phyloP scores from a whole-genome alignment of 805 yeast genomes.

The Teunomyces cretensis region DNA sequence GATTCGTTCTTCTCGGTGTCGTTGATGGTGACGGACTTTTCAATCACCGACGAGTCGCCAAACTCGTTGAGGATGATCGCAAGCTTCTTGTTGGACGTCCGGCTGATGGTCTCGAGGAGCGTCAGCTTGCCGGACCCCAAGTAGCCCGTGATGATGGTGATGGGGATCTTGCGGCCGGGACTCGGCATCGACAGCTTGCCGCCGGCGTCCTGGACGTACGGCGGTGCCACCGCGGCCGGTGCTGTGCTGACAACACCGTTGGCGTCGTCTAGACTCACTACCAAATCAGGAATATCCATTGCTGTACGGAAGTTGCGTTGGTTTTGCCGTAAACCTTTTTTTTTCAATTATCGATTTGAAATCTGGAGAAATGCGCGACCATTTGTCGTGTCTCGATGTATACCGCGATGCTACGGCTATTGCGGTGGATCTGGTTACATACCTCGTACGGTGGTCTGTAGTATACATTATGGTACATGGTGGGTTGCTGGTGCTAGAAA shows the following conservation, averaged over 20 bases:
- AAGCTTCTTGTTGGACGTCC: slow-evolving; percentile 65
- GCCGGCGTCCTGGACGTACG: background rate
- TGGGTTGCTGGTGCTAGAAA: background rate
- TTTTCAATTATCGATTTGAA: too few species aligned
- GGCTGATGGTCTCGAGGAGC: slow-evolving; percentile 69
- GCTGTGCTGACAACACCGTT: slow-evolving; percentile 6
- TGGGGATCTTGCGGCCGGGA: slow-evolving; percentile 62
- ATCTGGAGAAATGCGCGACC: too few species aligned
- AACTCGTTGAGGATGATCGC: slow-evolving; percentile 93
- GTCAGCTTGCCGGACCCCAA: slow-evolving; percentile 95
- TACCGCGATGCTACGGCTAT: too few species aligned
- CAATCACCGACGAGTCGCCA: slow-evolving; percentile 89
- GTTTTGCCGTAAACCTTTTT: too few species aligned
- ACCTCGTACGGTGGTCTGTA: too few species aligned
- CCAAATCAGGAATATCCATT: slow-evolving; percentile 36
- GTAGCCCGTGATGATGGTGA: slow-evolving; percentile 92
- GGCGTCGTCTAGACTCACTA: slow-evolving; percentile 18
- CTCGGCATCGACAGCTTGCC: slow-evolving; percentile 2
- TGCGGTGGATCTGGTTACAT: too few species aligned
- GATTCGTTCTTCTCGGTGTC: slow-evolving; percentile 45
- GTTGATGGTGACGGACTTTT: slow-evolving; percentile 74
- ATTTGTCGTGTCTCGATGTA: too few species aligned
- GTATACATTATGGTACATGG: slow-evolving; percentile 1
- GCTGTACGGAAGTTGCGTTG: too few species aligned
- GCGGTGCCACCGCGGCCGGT: background rate